Conservation (phyloP, 1,139 yeast species). For the Magnusiomyces suaveolens region DNA sequence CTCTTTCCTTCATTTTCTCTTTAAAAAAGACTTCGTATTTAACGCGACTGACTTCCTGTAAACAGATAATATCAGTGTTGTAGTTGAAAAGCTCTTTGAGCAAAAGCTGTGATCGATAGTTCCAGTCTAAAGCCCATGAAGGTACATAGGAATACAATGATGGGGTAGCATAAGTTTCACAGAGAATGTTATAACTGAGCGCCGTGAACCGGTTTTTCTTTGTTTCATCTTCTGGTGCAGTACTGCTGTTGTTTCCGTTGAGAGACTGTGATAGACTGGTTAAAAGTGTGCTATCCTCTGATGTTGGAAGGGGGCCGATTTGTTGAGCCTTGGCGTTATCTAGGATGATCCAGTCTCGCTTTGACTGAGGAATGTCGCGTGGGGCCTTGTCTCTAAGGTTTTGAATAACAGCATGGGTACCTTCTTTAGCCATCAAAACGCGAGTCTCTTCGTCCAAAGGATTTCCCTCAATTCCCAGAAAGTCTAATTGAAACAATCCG, state of each 20-base stretch:
- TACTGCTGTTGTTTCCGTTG: not conserved
- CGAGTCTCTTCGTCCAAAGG: constrained; percentile 61
- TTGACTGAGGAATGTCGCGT: constrained; percentile 51
- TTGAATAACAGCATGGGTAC: constrained; percentile 73
- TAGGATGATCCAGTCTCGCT: constrained; percentile 73
- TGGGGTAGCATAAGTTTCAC: constrained; percentile 92
- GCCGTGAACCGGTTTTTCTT: constrained; percentile 46
- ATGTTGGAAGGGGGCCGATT: constrained; percentile 4
- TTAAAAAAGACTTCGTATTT: constrained; percentile 81
- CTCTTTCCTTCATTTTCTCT: constrained; percentile 60
- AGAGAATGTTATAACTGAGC: constrained; percentile 80
- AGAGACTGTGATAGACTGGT: constrained; percentile 29
- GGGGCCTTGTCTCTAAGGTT: constrained; percentile 79
- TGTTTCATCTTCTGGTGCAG: not conserved
- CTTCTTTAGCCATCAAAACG: constrained; percentile 64
- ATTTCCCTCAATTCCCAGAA: constrained; percentile 90
- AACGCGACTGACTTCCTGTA: constrained; percentile 90
- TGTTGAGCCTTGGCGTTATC: constrained; percentile 52
- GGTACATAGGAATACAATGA: constrained; percentile 91
- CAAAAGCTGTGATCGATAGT: constrained; percentile 67
- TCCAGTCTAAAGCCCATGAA: constrained; percentile 94
- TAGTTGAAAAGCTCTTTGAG: constrained; percentile 59
- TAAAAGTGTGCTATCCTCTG: constrained; percentile 18
- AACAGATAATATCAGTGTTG: constrained; percentile 70
- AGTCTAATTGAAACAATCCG: constrained; percentile 69